A percentile compares a stretch with the other conserved stretches of the same genome.
Evolutionary conservation across 768 basidiomycete species (phyloP).

Genomic region (Russula olivacea): DNA sequence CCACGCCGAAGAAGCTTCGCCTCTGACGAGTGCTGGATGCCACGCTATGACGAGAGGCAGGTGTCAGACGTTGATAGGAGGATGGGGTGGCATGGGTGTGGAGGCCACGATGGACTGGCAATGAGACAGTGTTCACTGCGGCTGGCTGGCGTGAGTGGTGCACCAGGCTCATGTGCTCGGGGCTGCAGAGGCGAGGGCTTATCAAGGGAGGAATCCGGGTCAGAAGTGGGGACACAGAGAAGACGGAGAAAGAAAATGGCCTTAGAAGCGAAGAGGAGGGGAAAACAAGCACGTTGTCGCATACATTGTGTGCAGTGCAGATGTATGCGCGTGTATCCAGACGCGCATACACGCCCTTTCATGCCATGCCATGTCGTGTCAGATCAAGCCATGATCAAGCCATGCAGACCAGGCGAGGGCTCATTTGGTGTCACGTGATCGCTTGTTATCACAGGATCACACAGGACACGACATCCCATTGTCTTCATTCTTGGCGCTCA

Average conservation of each 20-base stretch:
- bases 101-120: slow-evolving; percentile 21
- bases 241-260: not conserved
- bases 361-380: not conserved
- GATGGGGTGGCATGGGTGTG: slow-evolving; percentile 16
- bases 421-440: not conserved
- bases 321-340: slow-evolving; percentile 3
- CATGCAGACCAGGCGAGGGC: not conserved
- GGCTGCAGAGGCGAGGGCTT: slow-evolving; percentile 7
- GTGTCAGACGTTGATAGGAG: slow-evolving; percentile 17
- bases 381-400: too few relatives aligned
- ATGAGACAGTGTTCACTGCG: slow-evolving; percentile 15
- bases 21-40: slow-evolving; percentile 50
- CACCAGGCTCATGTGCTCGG: slow-evolving; percentile 13
- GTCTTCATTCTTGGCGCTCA: not conserved
- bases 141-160: slow-evolving; percentile 10
- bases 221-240: not conserved
- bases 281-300: not conserved
- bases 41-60: slow-evolving; percentile 16
- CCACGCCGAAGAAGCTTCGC: slow-evolving; percentile 72
- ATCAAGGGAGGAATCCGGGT: not conserved
- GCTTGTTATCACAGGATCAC: not conserved
- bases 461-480: not conserved
- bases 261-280: not conserved
- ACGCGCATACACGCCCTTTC: not conserved
- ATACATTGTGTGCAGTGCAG: slow-evolving; percentile 1